Percentiles rank a stretch among this genome's conserved stretches.
These are phyloP conservation scores for Hygrocybe punicea DNA, from an alignment of 768 basidiomycete species.

Conservation along the genomic window DNA sequence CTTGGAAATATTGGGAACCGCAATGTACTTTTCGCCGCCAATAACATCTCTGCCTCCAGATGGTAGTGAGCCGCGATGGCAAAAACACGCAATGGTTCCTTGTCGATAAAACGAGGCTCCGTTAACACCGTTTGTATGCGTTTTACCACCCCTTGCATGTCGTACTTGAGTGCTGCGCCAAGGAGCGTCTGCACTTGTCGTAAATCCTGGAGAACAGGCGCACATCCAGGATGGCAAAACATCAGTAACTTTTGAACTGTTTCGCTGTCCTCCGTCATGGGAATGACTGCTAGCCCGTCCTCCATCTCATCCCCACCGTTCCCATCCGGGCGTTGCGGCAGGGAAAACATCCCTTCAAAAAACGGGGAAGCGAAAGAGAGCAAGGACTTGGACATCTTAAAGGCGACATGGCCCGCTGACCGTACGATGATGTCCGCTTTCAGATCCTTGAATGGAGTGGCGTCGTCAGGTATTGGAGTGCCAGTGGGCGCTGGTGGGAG, in stretches of 20 bases:
- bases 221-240: slow-evolving; percentile 37
- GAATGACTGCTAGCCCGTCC: slow-evolving; percentile 17
- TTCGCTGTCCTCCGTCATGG: slow-evolving; percentile 29
- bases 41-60: slow-evolving; percentile 30
- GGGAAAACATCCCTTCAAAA: slow-evolving; percentile 8
- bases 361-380: slow-evolving; percentile 3
- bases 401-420: slow-evolving; percentile 5
- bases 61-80: slow-evolving; percentile 40
- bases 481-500: too few species aligned
- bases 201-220: slow-evolving; percentile 31
- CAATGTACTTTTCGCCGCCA: slow-evolving; percentile 37
- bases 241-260: slow-evolving; percentile 33
- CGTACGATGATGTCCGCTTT: slow-evolving; percentile 8
- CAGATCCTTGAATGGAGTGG: background rate
- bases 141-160: slow-evolving; percentile 32
- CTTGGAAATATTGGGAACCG: slow-evolving; percentile 34
- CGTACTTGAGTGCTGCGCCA: slow-evolving; percentile 39
- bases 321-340: background rate
- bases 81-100: slow-evolving; percentile 36
- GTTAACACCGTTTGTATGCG: slow-evolving; percentile 28
- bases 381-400: slow-evolving; percentile 4
- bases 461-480: background rate
- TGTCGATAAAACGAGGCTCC: slow-evolving; percentile 23
- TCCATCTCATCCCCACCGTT: background rate
- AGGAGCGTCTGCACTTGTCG: slow-evolving; percentile 35